Base-by-base conservation (phyloP, 352 stramenopile species). In the Pythium coloratum region DNA sequence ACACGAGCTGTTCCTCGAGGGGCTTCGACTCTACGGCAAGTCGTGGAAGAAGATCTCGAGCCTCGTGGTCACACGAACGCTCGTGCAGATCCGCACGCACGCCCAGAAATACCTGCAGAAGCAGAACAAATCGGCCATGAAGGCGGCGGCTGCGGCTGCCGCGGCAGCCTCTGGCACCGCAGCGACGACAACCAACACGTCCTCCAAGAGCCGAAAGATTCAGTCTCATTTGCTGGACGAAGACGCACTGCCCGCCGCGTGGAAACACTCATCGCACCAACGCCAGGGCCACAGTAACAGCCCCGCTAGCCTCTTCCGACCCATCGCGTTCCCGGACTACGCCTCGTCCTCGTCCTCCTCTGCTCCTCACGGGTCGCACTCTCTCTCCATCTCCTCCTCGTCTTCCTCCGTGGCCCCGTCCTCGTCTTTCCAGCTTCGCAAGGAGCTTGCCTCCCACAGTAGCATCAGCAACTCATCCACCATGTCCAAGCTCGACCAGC, bases 101-200 rank as follows among this genome's bases (percentile, higher is more conserved):
- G 97, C 97, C 0, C 97, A 99, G 78, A 99, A 99, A 66, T 99
- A 98, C 71, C 72, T 97, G 20, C 89, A 95, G 64, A 97, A 96
- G 73, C 85, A 94, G 59, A 83, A 68, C 58, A 90, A 86, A 30
- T 73, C 73, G 18, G 73, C 81, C 0, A 69, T 87, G 53, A 88
- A 90, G 49, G 70, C 70, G 1, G 71, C 70, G 2, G 61, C 64
- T 1, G 67, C 62, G 3, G 78, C 73, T 18, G 71, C 70, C 10
- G 67, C 62, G 10, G 59, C 63, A 4, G 47, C 60, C 2, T 24
- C 60, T 40, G 60, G 55, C 13, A 40, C 34, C 2, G 20, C 60
- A 2, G 54, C 46, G 4, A 36, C 54, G 20, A 6, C 26, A 0
- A 49, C 40, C 6, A 49, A 16, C 16, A 5, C 14, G 24, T 56